phyloP scores from a whole-genome alignment of 352 stramenopile genomes.

The Phytophthora pisi region DNA sequence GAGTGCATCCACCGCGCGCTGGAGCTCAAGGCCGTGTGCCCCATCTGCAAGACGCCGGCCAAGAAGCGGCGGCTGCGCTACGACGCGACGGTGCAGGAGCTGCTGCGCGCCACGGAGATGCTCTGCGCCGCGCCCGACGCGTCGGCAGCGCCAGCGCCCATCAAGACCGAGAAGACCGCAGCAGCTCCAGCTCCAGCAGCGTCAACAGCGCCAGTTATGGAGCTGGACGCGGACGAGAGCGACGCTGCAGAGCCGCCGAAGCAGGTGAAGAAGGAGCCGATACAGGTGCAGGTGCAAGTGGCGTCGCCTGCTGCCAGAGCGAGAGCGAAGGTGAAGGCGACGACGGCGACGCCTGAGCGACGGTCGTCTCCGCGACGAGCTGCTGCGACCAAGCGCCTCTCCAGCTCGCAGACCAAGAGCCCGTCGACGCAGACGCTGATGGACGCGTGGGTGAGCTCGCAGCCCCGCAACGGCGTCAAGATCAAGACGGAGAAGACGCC shows the following conservation, averaged over 20 bases:
- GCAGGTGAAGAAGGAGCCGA: constrained; percentile 9
- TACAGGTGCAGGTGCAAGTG: neutral
- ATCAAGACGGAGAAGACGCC: constrained; percentile 18
- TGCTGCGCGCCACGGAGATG: constrained; percentile 63
- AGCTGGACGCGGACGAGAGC: neutral
- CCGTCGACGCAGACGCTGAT: constrained; percentile 18
- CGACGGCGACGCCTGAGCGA: constrained; percentile 10
- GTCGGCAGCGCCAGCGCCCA: neutral
- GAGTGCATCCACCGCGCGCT: constrained; percentile 87
- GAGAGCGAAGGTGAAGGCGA: constrained; percentile 1
- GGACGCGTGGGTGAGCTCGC: constrained; percentile 20
- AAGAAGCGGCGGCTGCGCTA: constrained; percentile 81
- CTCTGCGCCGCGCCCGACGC: constrained; percentile 38
- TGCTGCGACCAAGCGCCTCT: constrained; percentile 4
- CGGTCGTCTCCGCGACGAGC: constrained; percentile 11
- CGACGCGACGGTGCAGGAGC: constrained; percentile 78
- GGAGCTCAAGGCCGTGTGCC: constrained; percentile 77
- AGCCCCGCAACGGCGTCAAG: constrained; percentile 16
- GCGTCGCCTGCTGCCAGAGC: constrained; percentile 4
- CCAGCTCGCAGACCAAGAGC: constrained; percentile 13
- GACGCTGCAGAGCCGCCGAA: neutral
- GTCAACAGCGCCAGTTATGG: neutral
- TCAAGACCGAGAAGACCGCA: constrained; percentile 1
- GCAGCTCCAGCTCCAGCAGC: too few species aligned
- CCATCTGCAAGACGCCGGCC: constrained; percentile 83